Conservation (phyloP, 2,329 filamentous ascomycete species). For the Aureobasidium sp. region DNA sequence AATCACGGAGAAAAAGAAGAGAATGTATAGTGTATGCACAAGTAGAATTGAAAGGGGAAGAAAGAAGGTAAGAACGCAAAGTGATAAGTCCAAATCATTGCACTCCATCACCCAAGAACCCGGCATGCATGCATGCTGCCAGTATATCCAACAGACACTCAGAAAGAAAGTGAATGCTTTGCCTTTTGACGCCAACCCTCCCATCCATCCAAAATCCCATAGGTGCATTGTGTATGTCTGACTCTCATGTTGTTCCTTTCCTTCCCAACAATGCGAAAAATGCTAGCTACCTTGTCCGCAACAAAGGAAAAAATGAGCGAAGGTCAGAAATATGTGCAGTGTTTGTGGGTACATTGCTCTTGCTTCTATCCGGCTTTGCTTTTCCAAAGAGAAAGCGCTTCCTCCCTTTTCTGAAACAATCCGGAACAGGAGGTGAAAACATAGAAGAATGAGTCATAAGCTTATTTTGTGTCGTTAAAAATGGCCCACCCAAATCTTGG, state of each 20-base stretch:
- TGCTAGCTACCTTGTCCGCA: background rate
- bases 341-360: background rate
- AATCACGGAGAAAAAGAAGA: background rate
- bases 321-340: background rate
- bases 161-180: background rate
- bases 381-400: background rate
- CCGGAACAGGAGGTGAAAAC: background rate
- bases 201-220: background rate
- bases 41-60: background rate
- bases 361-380: background rate
- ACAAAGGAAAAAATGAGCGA: background rate
- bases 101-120: background rate
- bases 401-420: background rate
- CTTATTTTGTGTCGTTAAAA: background rate
- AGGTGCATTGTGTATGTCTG: background rate
- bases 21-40: background rate
- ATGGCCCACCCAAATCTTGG: background rate
- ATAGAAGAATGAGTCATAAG: background rate
- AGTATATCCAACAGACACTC: background rate
- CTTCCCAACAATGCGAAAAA: conserved; percentile 1
- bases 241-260: background rate
- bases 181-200: background rate
- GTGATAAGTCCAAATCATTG: background rate
- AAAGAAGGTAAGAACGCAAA: background rate
- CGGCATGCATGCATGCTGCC: background rate